Percentiles rank a stretch among this genome's conserved stretches.
These are phyloP conservation scores for Pythium vanterpoolii DNA, from an alignment of 352 stramenopile genomes.

Conservation along the genomic window DNA sequence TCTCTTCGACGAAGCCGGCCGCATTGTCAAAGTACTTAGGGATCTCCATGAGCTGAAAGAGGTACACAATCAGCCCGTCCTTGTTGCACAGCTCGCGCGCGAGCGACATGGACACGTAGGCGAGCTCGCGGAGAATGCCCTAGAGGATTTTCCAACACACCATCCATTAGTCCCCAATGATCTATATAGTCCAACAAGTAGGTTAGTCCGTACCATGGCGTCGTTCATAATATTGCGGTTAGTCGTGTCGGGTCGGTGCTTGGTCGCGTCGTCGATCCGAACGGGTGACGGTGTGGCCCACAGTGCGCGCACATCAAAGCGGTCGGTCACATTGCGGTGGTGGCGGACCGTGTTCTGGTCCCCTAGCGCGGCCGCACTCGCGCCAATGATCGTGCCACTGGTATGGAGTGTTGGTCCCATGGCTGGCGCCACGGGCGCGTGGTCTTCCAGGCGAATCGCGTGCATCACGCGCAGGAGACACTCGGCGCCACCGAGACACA, in stretches of 20 bases:
- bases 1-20: slow-evolving; percentile 90
- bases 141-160: slow-evolving; percentile 7
- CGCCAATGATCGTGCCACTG: not conserved
- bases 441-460: slow-evolving; percentile 54
- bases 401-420: not conserved
- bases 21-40: slow-evolving; percentile 90
- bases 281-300: slow-evolving; percentile 45
- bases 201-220: slow-evolving; percentile 44
- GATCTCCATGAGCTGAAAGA: slow-evolving; percentile 93
- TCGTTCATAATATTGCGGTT: slow-evolving; percentile 63
- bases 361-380: not conserved
- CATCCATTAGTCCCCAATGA: not conserved
- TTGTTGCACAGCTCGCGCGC: slow-evolving; percentile 72
- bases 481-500: slow-evolving; percentile 70
- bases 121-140: slow-evolving; percentile 75
- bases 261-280: slow-evolving; percentile 27
- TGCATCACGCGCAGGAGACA: slow-evolving; percentile 72
- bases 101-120: slow-evolving; percentile 73
- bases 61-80: slow-evolving; percentile 87
- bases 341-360: slow-evolving; percentile 20
- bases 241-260: slow-evolving; percentile 44
- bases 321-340: slow-evolving; percentile 26
- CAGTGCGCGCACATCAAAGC: slow-evolving; percentile 52
- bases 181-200: not conserved
- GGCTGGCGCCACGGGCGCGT: slow-evolving; percentile 11